phyloP scores from a whole-genome alignment of 495 filamentous ascomycete genomes.

The Xylaria acuta region DNA sequence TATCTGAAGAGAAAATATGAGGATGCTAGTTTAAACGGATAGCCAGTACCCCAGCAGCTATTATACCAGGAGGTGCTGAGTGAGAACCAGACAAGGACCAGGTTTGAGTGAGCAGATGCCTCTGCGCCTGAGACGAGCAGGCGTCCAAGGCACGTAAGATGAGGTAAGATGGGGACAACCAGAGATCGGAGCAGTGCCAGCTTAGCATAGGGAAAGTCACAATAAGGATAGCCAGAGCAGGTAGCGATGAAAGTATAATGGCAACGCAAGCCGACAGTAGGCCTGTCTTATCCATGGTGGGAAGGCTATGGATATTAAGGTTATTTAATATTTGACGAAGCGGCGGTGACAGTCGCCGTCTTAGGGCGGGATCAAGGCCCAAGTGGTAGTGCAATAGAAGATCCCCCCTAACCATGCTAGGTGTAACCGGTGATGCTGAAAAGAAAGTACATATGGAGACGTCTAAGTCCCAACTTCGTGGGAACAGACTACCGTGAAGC shows the following conservation, averaged over 20 bases:
- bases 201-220: slow-evolving; percentile 30
- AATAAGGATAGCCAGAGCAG: slow-evolving; percentile 1
- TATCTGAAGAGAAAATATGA: background rate
- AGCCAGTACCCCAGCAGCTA: background rate
- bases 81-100: slow-evolving; percentile 12
- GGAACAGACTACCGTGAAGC: slow-evolving; percentile 35
- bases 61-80: slow-evolving; percentile 10
- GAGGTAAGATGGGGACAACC: slow-evolving; percentile 31
- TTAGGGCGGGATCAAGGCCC: slow-evolving; percentile 43
- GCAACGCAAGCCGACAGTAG: slow-evolving; percentile 30
- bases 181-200: slow-evolving; percentile 15
- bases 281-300: slow-evolving; percentile 36
- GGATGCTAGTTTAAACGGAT: slow-evolving; percentile 16
- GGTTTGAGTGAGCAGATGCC: slow-evolving; percentile 20
- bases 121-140: slow-evolving; percentile 20
- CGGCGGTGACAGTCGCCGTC: slow-evolving; percentile 42
- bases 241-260: slow-evolving; percentile 18
- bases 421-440: slow-evolving; percentile 47
- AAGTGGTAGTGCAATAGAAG: slow-evolving; percentile 37
- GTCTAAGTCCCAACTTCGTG: slow-evolving; percentile 40
- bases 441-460: slow-evolving; percentile 40
- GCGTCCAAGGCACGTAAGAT: slow-evolving; percentile 30
- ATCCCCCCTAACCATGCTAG: slow-evolving; percentile 44
- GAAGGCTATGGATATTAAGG: slow-evolving; percentile 44
- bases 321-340: slow-evolving; percentile 43